phyloP scores from a whole-genome alignment of 2,329 filamentous ascomycete species.

The Furcasterigmium sp. region DNA sequence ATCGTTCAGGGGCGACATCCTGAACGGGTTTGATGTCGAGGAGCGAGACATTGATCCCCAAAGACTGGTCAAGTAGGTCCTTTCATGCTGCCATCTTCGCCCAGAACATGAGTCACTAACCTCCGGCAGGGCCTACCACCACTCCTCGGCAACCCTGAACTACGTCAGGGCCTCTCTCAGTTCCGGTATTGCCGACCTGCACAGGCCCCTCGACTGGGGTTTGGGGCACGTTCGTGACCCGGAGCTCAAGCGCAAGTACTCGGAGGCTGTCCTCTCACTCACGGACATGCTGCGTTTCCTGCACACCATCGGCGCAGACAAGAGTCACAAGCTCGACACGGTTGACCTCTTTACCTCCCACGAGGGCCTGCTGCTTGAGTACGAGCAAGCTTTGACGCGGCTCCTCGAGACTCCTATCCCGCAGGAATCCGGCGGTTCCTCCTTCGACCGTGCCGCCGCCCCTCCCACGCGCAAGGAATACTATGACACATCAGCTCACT shows the following conservation, averaged over 20 bases:
- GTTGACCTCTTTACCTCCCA: constrained; percentile 95
- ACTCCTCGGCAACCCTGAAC: constrained; percentile 91
- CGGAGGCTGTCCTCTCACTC: constrained; percentile 76
- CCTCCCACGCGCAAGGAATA: constrained; percentile 49
- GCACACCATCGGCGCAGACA: constrained; percentile 86
- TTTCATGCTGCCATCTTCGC: no score
- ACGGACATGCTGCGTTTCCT: constrained; percentile 92
- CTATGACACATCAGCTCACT: constrained; percentile 94
- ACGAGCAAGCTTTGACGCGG: constrained; percentile 84
- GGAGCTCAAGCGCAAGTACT: constrained; percentile 79
- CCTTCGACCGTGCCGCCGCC: constrained; percentile 37
- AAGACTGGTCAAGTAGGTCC: constrained; percentile 63
- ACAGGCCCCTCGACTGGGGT: constrained; percentile 91
- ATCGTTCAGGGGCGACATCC: constrained; percentile 90
- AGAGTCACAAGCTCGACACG: constrained; percentile 76
- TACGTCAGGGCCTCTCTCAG: constrained; percentile 80
- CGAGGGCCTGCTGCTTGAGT: constrained; percentile 89
- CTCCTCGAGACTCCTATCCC: constrained; percentile 59
- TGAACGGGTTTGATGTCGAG: constrained; percentile 80
- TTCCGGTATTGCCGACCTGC: constrained; percentile 88
- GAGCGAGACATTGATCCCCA: constrained; percentile 76
- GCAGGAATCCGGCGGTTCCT: constrained; percentile 15
- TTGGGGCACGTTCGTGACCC: constrained; percentile 87
- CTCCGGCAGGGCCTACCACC: constrained; percentile 72
- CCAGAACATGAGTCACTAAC: constrained; percentile 8